A percentile compares a stretch with the other conserved stretches of the same genome.
Conservation (phyloP, 2,329 filamentous ascomycete genomes). For the Alternaria conjuncta region DNA sequence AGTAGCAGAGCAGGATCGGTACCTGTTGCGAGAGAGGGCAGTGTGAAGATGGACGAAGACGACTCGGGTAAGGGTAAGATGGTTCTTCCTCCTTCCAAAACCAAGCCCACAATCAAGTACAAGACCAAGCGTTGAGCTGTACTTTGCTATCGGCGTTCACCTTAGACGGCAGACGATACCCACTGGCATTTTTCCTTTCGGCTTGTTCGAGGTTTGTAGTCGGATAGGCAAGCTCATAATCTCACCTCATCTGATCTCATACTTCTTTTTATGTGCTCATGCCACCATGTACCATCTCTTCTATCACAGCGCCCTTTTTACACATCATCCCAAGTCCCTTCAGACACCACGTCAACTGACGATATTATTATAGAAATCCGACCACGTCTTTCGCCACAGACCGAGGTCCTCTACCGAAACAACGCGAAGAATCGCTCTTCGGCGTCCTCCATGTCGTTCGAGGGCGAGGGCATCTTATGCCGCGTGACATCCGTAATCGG, state of each 20-base stretch:
- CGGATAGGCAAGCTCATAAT: slow-evolving; percentile 25
- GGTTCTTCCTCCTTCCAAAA: slow-evolving; percentile 37
- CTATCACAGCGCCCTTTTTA: neutral
- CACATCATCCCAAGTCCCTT: neutral
- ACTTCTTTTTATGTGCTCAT: slow-evolving; percentile 13
- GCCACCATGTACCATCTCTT: slow-evolving; percentile 8
- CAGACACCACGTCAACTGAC: slow-evolving; percentile 1
- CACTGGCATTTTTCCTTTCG: slow-evolving; percentile 17
- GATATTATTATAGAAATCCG: slow-evolving; percentile 20
- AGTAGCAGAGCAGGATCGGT: slow-evolving; percentile 52
- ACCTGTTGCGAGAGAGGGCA: slow-evolving; percentile 55
- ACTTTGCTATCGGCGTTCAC: slow-evolving; percentile 12
- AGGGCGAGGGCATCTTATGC: slow-evolving; percentile 61
- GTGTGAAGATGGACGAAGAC: slow-evolving; percentile 57
- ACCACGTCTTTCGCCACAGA: slow-evolving; percentile 49
- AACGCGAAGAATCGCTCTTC: slow-evolving; percentile 50
- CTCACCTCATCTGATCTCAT: slow-evolving; percentile 19
- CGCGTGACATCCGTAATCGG: slow-evolving; percentile 59
- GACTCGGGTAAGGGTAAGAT: slow-evolving; percentile 54
- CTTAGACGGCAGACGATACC: slow-evolving; percentile 28
- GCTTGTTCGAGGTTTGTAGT: slow-evolving; percentile 28
- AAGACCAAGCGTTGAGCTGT: slow-evolving; percentile 23
- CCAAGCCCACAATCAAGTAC: slow-evolving; percentile 19
- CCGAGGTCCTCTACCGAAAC: slow-evolving; percentile 60
- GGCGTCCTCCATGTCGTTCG: slow-evolving; percentile 33